Evolutionary conservation across 2,329 filamentous ascomycete species (phyloP).

Genomic region (Aspergillus fijiensis): DNA sequence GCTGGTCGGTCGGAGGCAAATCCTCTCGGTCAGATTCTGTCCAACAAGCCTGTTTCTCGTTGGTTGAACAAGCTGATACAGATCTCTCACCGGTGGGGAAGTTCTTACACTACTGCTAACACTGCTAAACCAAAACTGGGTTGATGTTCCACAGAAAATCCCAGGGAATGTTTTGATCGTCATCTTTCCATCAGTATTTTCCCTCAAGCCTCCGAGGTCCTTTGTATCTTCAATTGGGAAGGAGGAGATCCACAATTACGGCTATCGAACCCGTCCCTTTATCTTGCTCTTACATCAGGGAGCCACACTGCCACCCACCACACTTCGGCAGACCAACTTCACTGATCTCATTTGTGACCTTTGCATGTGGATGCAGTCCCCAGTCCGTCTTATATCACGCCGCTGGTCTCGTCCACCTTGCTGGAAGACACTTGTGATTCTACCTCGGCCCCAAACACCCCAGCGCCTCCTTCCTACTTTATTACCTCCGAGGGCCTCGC

Average conservation of each 20-base stretch:
- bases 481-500: constrained; percentile 12
- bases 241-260: constrained; percentile 23
- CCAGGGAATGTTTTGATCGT: constrained; percentile 5
- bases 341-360: constrained; percentile 6
- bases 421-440: constrained; percentile 19
- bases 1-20: neutral
- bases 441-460: constrained; percentile 32
- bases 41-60: neutral
- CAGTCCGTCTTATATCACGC: constrained; percentile 18
- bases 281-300: constrained; percentile 19
- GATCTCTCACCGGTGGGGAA: constrained; percentile 2
- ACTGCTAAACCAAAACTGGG: neutral
- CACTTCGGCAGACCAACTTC: neutral
- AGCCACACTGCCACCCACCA: constrained; percentile 8
- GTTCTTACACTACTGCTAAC: neutral
- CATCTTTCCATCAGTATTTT: constrained; percentile 2
- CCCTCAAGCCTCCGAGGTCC: neutral
- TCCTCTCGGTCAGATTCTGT: neutral
- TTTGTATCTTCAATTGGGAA: constrained; percentile 3
- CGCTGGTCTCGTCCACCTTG: constrained; percentile 27
- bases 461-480: constrained; percentile 23
- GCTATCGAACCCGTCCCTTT: constrained; percentile 20
- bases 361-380: constrained; percentile 23
- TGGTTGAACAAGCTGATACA: neutral
- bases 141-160: neutral